phyloP scores from a whole-genome alignment of 2,329 filamentous ascomycete genomes.

The Claviceps purpurea region DNA sequence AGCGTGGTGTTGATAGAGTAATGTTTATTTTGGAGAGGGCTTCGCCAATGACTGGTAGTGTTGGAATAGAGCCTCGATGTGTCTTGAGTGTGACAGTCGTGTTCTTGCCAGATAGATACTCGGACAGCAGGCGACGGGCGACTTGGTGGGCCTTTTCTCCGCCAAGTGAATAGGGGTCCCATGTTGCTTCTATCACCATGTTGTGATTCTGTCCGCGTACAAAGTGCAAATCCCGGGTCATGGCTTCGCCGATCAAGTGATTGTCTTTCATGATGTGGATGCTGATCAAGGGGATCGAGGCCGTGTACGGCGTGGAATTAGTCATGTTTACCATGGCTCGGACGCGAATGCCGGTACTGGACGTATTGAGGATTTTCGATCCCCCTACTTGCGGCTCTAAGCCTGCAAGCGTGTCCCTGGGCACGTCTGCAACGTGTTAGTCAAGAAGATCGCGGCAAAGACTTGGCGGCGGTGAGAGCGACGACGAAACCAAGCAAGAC shows the following conservation, averaged over 20 bases:
- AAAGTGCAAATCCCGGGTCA: slow-evolving; percentile 49
- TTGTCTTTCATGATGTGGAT: slow-evolving; percentile 63
- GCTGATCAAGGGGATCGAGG: slow-evolving; percentile 65
- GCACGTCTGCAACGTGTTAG: slow-evolving; percentile 40
- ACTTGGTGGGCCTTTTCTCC: slow-evolving; percentile 47
- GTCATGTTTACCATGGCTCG: slow-evolving; percentile 67
- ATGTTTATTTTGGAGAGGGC: slow-evolving; percentile 60
- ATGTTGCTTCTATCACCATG: slow-evolving; percentile 53
- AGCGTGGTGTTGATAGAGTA: slow-evolving; percentile 55
- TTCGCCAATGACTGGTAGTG: slow-evolving; percentile 56
- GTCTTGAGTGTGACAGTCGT: slow-evolving; percentile 63
- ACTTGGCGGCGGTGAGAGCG: slow-evolving; percentile 7
- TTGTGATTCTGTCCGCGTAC: slow-evolving; percentile 58
- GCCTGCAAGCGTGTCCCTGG: slow-evolving; percentile 34
- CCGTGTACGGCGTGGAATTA: slow-evolving; percentile 81
- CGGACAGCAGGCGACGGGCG: slow-evolving; percentile 63
- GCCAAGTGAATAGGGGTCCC: slow-evolving; percentile 53
- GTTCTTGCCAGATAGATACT: slow-evolving; percentile 81
- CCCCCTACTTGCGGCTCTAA: slow-evolving; percentile 53
- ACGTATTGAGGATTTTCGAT: slow-evolving; percentile 60
- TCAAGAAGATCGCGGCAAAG: slow-evolving; percentile 7
- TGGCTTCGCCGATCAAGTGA: slow-evolving; percentile 63
- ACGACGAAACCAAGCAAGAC: background rate
- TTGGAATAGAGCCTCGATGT: slow-evolving; percentile 60
- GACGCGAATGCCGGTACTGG: slow-evolving; percentile 55